Evolutionary conservation across 1,139 yeast species (phyloP), one percentile per base, ranked within the genome.

Genomic region (Arxiozyma telluris): DNA sequence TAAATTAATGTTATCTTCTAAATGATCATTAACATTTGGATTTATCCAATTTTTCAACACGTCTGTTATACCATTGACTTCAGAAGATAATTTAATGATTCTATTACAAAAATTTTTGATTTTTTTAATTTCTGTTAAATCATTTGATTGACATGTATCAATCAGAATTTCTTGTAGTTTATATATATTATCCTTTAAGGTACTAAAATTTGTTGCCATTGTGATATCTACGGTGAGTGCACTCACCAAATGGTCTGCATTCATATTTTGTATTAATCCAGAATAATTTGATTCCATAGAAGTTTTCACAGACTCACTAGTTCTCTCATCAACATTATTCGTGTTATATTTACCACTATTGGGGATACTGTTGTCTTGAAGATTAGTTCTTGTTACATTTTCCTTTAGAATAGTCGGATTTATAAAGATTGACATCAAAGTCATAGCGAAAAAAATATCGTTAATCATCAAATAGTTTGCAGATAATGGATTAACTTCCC

Each of bases 401-500:
- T 12, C 39, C n/a, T 46, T 34, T 27, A 46, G 21, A 21, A 25
- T 21, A 20, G 25, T 15, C 9, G 42, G 49, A 8, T 47, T 34
- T 18, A 54, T 23, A 15, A 66, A 61, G 4, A 64, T 54, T 1
- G 70, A 63, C 4, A 67, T 58, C 11, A 65, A 54, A 21, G 65
- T 52, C 1, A 59, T 55, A 12, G 66, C 59, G 23, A 66, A 47
- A 49, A 65, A 66, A 43, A 57, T 59, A 56, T 67, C 71, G 42
- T 64, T 64, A 2, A 64, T 55, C 17, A 67, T 58, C 41, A 63
- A 58, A 50, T 66, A 64, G 47, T 64, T 64, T 47, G 65, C 69
- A 1, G 69, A 65, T 21, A 67, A 53, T 5, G 70, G 67, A 50
- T 64, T 66, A 1, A 67, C 64, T 51, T 67, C 70, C 30, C 65